These are phyloP conservation scores for Apiotrichum veenhuisii DNA, from an alignment of 1,284 basidiomycete genomes.

Conservation along the genomic window DNA sequence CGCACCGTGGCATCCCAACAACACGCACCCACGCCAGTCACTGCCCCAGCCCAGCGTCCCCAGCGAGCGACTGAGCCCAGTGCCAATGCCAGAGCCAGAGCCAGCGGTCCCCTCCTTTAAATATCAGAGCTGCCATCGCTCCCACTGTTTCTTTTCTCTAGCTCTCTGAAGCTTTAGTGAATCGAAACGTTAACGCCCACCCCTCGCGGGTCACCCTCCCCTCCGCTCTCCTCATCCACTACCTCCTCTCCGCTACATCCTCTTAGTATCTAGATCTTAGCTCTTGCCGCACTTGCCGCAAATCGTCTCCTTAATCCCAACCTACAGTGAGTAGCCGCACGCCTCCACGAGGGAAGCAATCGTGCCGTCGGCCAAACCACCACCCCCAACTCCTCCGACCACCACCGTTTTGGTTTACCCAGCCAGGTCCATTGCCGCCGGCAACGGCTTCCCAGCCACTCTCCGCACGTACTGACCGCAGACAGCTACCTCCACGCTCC, in stretches of 20 bases:
- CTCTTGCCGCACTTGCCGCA: background rate
- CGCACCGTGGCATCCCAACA: too few relatives aligned
- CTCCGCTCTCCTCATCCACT: constrained; percentile 5
- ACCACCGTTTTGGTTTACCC: background rate
- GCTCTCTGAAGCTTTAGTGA: constrained; percentile 23
- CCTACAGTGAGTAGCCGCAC: background rate
- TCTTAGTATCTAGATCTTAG: background rate
- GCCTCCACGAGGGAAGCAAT: background rate
- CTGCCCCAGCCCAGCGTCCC: too few relatives aligned
- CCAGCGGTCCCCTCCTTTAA: background rate
- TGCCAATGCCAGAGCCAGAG: too few relatives aligned
- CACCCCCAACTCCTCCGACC: background rate
- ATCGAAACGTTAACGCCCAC: constrained; percentile 1
- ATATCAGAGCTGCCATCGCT: background rate
- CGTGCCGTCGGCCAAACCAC: background rate
- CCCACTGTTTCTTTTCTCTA: constrained; percentile 14
- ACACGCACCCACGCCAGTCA: too few relatives aligned
- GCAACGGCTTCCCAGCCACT: background rate
- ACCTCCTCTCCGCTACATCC: background rate
- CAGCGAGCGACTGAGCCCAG: too few relatives aligned
- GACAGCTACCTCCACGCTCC: constrained; percentile 5
- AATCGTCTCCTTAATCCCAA: background rate
- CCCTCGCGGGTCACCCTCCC: constrained; percentile 3
- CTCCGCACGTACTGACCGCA: background rate
- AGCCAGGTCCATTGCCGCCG: background rate